phyloP scores from a whole-genome alignment of 805 yeast species.

The Tetrapisispora namnaoensis region DNA sequence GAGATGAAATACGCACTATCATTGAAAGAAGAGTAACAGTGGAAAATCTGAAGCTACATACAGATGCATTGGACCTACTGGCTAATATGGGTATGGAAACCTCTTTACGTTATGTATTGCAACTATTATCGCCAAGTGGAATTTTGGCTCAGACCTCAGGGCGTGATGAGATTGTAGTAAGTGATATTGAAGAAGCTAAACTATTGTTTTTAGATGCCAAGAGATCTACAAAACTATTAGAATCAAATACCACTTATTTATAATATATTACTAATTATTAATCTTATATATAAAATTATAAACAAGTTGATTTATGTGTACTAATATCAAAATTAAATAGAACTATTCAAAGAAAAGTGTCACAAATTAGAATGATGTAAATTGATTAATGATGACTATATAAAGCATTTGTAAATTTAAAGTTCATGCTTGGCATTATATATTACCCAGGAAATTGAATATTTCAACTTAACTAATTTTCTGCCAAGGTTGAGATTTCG shows the following conservation, averaged over 20 bases:
- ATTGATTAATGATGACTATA: too few species aligned
- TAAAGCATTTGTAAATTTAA: too few species aligned
- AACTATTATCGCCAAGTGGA: slow-evolving; percentile 83
- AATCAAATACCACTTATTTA: slow-evolving; percentile 28
- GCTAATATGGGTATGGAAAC: slow-evolving; percentile 67
- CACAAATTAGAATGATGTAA: too few species aligned
- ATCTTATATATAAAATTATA: too few species aligned
- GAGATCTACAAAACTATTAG: slow-evolving; percentile 64
- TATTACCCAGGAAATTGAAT: neutral
- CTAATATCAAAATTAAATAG: neutral
- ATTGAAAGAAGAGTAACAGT: slow-evolving; percentile 72
- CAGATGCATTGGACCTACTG: slow-evolving; percentile 64
- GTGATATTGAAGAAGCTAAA: slow-evolving; percentile 79
- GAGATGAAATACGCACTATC: slow-evolving; percentile 72
- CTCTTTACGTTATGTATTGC: slow-evolving; percentile 86
- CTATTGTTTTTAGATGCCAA: slow-evolving; percentile 75
- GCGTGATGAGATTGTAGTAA: slow-evolving; percentile 53
- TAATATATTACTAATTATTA: slow-evolving; percentile 7
- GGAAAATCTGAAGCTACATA: slow-evolving; percentile 57
- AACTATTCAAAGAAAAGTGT: neutral
- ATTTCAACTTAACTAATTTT: neutral
- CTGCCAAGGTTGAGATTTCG: slow-evolving; percentile 52
- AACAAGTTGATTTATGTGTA: neutral
- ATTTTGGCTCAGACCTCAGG: slow-evolving; percentile 67
- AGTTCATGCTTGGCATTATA: too few species aligned